Conservation (phyloP, 768 basidiomycete genomes). For the Phylloporus sp. region DNA sequence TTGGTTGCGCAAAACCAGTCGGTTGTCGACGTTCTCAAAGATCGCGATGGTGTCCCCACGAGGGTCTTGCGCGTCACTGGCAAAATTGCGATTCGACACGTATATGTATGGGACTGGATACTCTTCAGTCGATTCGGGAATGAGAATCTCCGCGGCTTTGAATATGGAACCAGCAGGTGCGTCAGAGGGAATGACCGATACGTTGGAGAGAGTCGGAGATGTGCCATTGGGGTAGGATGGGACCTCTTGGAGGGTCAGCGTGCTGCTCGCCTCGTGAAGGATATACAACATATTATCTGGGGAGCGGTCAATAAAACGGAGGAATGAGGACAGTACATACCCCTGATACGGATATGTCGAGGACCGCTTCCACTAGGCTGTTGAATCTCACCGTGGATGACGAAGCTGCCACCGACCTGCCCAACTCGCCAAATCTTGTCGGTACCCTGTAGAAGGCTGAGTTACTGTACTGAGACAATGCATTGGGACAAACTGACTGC, state of each 20-base stretch:
- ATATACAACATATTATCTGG: conserved; percentile 48
- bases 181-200: conserved; percentile 45
- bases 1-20: conserved; percentile 42
- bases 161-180: conserved; percentile 37
- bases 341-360: conserved; percentile 40
- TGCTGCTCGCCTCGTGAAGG: conserved; percentile 52
- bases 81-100: conserved; percentile 66
- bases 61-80: conserved; percentile 43
- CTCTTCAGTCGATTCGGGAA: conserved; percentile 40
- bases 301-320: background rate
- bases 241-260: conserved; percentile 54
- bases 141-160: conserved; percentile 58
- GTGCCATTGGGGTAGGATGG: conserved; percentile 42
- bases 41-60: conserved; percentile 63
- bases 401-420: conserved; percentile 33
- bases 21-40: conserved; percentile 41
- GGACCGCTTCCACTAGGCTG: conserved; percentile 62
- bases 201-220: conserved; percentile 45
- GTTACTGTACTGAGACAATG: background rate
- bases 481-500: conserved; percentile 37
- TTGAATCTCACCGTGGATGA: conserved; percentile 55
- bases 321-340: conserved; percentile 20
- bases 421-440: conserved; percentile 68
- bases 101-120: conserved; percentile 58
- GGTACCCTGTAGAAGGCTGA: conserved; percentile 40